A percentile compares a stretch with the other conserved stretches of the same genome.
Conservation (phyloP, 1,284 basidiomycete genomes). For the Crucibulum cyathiforme region DNA sequence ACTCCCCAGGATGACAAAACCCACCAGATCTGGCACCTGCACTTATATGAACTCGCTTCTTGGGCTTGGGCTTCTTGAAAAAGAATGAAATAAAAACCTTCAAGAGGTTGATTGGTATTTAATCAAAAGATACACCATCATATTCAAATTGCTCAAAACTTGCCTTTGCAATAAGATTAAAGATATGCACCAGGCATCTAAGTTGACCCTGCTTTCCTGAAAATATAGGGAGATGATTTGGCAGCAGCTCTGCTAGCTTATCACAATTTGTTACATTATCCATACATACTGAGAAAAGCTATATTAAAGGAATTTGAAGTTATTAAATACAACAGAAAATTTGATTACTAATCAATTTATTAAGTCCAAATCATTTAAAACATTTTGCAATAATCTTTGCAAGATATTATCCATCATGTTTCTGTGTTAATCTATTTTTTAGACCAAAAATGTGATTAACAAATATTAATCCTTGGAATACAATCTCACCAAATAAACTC, state of each 20-base stretch:
- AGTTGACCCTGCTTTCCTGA: slow-evolving; percentile 9
- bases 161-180: slow-evolving; percentile 15
- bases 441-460: neutral
- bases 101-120: too few relatives aligned
- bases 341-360: slow-evolving; percentile 17
- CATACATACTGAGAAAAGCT: slow-evolving; percentile 7
- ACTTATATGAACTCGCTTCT: too few relatives aligned
- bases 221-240: slow-evolving; percentile 19
- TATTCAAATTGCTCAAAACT: neutral
- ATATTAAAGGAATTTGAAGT: slow-evolving; percentile 1
- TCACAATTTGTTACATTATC: slow-evolving; percentile 14
- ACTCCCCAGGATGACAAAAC: neutral
- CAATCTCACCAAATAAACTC: slow-evolving; percentile 32
- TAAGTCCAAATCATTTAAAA: slow-evolving; percentile 23
- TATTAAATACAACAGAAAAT: slow-evolving; percentile 8
- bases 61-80: slow-evolving; percentile 14
- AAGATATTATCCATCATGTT: slow-evolving; percentile 31
- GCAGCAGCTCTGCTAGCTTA: slow-evolving; percentile 15
- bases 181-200: slow-evolving; percentile 10
- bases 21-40: neutral
- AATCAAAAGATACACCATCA: slow-evolving; percentile 1
- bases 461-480: neutral
- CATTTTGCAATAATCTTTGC: slow-evolving; percentile 19
- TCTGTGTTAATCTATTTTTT: slow-evolving; percentile 26
- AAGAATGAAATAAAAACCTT: slow-evolving; percentile 20